A percentile compares a stretch with the other conserved stretches of the same genome.
Evolutionary conservation across 1,284 basidiomycete species (phyloP).

Genomic region (Puccinia novopanici): DNA sequence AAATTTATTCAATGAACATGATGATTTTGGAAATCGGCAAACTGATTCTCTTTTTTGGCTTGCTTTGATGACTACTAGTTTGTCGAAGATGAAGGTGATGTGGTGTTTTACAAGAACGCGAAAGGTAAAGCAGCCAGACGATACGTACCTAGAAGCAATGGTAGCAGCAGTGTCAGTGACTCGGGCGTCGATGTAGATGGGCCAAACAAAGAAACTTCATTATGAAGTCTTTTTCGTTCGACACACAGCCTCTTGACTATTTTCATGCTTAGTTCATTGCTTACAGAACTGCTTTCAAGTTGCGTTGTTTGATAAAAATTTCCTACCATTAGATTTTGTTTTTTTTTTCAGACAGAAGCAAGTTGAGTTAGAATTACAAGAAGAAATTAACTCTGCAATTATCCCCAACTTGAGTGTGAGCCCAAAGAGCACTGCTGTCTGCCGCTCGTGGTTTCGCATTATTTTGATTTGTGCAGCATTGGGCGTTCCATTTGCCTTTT

Average conservation of each 20-base stretch:
- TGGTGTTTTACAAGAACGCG: conserved; percentile 89
- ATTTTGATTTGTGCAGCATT: no score
- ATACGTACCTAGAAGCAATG: conserved; percentile 67
- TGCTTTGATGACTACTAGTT: conserved; percentile 63
- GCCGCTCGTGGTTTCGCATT: no score
- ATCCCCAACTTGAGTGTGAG: no score
- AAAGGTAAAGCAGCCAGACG: conserved; percentile 67
- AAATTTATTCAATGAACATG: neutral
- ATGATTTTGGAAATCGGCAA: neutral
- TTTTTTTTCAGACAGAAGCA: no score
- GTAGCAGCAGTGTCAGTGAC: conserved; percentile 53
- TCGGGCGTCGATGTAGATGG: conserved; percentile 52
- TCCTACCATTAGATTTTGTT: no score
- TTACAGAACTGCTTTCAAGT: no score
- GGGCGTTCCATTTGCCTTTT: no score
- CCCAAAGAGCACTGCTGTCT: no score
- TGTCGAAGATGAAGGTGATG: conserved; percentile 86
- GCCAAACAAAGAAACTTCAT: neutral
- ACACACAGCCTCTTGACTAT: neutral
- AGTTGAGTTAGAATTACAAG: no score
- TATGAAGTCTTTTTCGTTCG: neutral
- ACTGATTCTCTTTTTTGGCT: neutral
- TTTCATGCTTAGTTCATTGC: no score
- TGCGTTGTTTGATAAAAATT: no score
- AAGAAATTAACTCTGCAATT: no score